These are phyloP conservation scores for Colletotrichum australisinense DNA, from an alignment of 2,329 filamentous ascomycete species.

Conservation along the genomic window DNA sequence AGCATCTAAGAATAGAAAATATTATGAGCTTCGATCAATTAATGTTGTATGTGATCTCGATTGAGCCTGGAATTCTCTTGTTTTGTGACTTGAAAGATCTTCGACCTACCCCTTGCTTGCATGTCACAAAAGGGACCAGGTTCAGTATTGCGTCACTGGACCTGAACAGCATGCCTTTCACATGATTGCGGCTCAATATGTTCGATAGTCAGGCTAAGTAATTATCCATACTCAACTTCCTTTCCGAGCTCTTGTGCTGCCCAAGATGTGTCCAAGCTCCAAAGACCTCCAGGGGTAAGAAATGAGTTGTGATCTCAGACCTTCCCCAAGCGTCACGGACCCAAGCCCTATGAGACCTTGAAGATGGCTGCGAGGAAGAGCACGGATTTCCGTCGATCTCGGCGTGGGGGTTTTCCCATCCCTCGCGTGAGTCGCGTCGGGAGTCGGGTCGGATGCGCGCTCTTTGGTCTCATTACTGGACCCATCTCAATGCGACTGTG, in stretches of 20 bases:
- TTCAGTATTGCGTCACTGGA: too few species aligned
- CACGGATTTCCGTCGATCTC: neutral
- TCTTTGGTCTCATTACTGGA: neutral
- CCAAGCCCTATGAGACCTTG: slow-evolving; percentile 1
- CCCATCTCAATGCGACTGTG: slow-evolving; percentile 3
- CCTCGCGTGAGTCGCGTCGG: neutral
- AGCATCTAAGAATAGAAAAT: neutral
- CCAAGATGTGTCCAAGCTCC: neutral
- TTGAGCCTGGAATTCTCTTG: too few species aligned
- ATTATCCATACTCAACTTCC: neutral
- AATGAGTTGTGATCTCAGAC: neutral
- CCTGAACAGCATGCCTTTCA: too few species aligned
- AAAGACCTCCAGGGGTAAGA: neutral
- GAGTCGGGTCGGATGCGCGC: neutral
- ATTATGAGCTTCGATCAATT: too few species aligned
- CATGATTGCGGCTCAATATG: too few species aligned
- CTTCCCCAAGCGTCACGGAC: neutral
- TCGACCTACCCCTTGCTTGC: too few species aligned
- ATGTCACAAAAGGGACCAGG: too few species aligned
- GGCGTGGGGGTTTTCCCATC: slow-evolving; percentile 1
- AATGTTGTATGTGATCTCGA: too few species aligned
- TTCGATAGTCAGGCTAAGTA: too few species aligned
- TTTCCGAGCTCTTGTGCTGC: neutral
- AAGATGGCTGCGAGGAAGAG: neutral
- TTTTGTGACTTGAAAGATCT: too few species aligned